Percentiles rank a stretch among this genome's conserved stretches.
Evolutionary conservation across 768 basidiomycete genomes (phyloP).

Genomic region (Boletales sp.): DNA sequence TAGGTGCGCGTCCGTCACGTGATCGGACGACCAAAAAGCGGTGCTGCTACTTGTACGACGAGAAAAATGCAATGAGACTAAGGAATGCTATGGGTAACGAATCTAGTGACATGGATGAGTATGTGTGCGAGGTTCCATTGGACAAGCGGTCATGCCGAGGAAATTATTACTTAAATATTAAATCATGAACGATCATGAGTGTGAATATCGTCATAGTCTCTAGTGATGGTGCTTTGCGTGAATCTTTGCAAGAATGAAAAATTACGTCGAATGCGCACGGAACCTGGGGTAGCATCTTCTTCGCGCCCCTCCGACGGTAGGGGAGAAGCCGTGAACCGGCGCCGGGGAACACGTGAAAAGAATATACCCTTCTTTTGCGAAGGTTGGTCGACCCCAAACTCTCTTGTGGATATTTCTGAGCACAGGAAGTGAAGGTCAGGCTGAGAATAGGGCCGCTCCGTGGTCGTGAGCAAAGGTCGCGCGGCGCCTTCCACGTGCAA

Average conservation of each 20-base stretch:
- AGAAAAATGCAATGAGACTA: conserved; percentile 13
- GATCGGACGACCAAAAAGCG: conserved; percentile 8
- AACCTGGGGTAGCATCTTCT: conserved; percentile 12
- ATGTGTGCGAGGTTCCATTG: conserved; percentile 15
- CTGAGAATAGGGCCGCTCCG: conserved; percentile 28
- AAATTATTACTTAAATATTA: not conserved
- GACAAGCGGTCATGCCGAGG: conserved; percentile 1
- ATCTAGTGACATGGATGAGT: conserved; percentile 13
- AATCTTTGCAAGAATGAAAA: conserved; percentile 36
- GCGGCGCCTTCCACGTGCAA: conserved; percentile 14
- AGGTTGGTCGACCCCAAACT: conserved; percentile 21
- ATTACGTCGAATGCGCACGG: conserved; percentile 30
- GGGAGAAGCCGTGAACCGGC: conserved; percentile 17
- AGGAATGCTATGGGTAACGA: conserved; percentile 2
- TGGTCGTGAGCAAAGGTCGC: conserved; percentile 9
- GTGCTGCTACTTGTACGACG: not conserved
- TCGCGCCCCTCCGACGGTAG: conserved; percentile 12
- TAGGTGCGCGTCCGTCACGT: conserved; percentile 23
- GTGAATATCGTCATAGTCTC: conserved; percentile 8
- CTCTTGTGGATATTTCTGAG: conserved; percentile 15
- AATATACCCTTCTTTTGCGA: conserved; percentile 10
- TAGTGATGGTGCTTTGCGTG: conserved; percentile 16
- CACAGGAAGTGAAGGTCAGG: conserved; percentile 28
- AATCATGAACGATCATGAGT: conserved; percentile 8
- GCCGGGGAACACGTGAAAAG: conserved; percentile 19